phyloP scores from a whole-genome alignment of 2,329 filamentous ascomycete species.

The Neonectria sp. region DNA sequence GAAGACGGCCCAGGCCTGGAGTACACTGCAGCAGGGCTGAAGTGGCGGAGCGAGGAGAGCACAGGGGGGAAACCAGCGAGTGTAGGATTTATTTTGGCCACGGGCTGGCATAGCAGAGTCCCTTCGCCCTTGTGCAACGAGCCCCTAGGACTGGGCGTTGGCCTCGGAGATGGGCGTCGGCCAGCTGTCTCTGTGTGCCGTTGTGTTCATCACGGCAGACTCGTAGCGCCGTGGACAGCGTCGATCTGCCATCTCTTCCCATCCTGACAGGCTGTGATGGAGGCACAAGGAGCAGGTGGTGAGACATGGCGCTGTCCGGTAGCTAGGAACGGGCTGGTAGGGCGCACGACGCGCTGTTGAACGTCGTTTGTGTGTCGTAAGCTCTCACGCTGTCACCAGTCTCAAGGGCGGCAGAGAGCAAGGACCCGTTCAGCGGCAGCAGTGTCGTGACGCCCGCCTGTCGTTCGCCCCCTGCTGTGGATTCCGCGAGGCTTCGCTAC shows the following conservation, averaged over 20 bases:
- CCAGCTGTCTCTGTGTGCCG: not conserved
- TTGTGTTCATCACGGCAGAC: slow-evolving; percentile 18
- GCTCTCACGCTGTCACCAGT: not conserved
- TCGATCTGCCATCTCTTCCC: slow-evolving; percentile 4
- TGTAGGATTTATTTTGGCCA: slow-evolving; percentile 19
- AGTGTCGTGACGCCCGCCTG: not conserved
- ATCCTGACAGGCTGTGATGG: slow-evolving; percentile 10
- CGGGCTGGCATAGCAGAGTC: not conserved
- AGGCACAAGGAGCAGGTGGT: slow-evolving; percentile 5
- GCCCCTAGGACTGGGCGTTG: not conserved
- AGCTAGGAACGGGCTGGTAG: not conserved
- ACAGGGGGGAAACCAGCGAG: not conserved
- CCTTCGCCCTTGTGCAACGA: not conserved
- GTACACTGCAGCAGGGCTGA: slow-evolving; percentile 3
- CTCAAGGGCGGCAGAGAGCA: not conserved
- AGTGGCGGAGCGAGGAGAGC: not conserved
- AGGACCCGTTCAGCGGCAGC: not conserved
- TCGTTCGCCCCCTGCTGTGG: slow-evolving; percentile 6
- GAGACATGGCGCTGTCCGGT: slow-evolving; percentile 20
- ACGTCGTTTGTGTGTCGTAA: not conserved
- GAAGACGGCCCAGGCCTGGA: not conserved
- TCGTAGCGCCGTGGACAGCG: slow-evolving; percentile 13
- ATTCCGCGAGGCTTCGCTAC: not conserved
- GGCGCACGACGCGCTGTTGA: not conserved
- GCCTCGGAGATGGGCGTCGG: slow-evolving; percentile 1